Evolutionary conservation across 441 rosid genomes (phyloP).

Genomic region (Kokia cookei): DNA sequence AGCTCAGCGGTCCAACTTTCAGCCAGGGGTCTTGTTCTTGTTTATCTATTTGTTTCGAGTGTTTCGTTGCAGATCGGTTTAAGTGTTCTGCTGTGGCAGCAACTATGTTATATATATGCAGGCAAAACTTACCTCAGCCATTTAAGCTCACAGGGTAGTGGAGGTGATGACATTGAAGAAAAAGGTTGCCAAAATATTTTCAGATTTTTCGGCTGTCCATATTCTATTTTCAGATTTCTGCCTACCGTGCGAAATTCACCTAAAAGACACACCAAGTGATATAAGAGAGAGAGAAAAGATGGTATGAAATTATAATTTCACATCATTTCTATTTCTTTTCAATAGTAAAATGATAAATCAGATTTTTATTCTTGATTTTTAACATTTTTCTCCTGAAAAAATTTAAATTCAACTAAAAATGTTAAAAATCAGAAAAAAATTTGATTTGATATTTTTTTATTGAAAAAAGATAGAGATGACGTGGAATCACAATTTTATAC

Average conservation of each 20-base stretch:
- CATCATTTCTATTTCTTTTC: no score
- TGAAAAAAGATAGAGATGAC: no score
- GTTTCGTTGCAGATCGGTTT: constrained; percentile 68
- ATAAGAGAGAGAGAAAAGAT: no score
- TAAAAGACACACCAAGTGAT: constrained; percentile 38
- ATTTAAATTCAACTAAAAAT: no score
- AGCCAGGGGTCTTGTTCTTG: constrained; percentile 61
- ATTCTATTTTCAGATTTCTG: constrained; percentile 41
- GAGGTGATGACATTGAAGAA: constrained; percentile 36
- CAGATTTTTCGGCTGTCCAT: constrained; percentile 68
- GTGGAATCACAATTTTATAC: no score
- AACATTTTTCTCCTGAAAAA: no score
- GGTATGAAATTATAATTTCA: no score
- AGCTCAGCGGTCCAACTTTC: constrained; percentile 54
- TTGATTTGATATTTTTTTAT: no score
- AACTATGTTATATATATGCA: constrained; percentile 64
- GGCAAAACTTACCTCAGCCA: constrained; percentile 58
- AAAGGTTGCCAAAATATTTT: constrained; percentile 41
- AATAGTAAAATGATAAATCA: no score
- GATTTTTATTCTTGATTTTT: no score
- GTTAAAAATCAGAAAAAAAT: no score
- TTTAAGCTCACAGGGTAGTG: constrained; percentile 37
- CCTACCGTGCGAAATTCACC: constrained; percentile 34
- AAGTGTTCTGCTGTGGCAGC: constrained; percentile 45
- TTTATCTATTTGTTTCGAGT: constrained; percentile 70